phyloP scores from a whole-genome alignment of 2,329 filamentous ascomycete species.

The Chrysoporthe deuterocubensis region DNA sequence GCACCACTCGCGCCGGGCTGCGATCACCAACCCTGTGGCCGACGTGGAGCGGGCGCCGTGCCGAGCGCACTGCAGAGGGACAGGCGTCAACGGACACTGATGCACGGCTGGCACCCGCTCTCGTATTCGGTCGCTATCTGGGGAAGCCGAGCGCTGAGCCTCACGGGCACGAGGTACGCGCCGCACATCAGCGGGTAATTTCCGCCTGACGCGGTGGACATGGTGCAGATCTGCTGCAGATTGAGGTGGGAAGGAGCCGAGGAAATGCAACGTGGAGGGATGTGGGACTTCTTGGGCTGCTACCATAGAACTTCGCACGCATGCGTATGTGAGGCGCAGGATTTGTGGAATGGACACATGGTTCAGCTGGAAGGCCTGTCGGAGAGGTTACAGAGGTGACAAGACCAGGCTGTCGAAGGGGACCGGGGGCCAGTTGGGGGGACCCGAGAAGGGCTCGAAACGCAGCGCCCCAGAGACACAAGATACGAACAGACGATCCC shows the following conservation, averaged over 20 bases:
- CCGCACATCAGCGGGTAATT: conserved; percentile 1
- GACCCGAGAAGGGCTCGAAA: too few species aligned
- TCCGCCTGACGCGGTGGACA: neutral
- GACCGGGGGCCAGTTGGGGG: too few species aligned
- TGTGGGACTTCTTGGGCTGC: neutral
- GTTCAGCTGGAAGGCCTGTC: neutral
- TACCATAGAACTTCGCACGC: neutral
- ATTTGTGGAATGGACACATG: neutral
- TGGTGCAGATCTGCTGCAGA: neutral
- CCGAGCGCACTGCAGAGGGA: neutral
- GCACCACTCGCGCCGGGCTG: too few species aligned
- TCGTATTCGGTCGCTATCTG: conserved; percentile 4
- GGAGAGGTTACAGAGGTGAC: neutral
- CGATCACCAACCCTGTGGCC: too few species aligned
- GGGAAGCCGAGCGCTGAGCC: neutral
- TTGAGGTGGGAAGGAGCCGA: neutral
- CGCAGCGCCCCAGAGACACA: too few species aligned
- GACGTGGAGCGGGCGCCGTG: neutral
- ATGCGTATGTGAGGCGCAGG: neutral
- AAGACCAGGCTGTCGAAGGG: neutral
- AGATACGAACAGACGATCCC: too few species aligned
- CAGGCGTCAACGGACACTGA: neutral
- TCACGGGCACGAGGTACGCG: neutral
- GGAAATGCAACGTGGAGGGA: neutral
- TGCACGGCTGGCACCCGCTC: neutral